Evolutionary conservation across 192 early-diverging fungal genomes (phyloP), one percentile per base, ranked within the genome.

Genomic region (Entomortierella parvispora): DNA sequence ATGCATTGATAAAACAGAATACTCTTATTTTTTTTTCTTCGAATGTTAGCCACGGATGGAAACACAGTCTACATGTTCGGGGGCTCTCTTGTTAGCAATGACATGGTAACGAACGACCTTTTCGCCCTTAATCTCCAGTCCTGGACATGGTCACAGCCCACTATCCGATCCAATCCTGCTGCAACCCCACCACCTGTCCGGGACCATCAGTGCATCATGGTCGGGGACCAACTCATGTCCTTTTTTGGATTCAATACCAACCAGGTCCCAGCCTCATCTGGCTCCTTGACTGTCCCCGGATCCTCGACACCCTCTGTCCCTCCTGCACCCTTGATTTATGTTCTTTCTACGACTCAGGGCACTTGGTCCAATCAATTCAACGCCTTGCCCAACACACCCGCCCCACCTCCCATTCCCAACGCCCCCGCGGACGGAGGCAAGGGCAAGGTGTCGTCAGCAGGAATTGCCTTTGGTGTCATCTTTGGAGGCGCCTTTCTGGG

Each of bases 61-160:
- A 66, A 64, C 44, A 66, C 63, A 10, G 46, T 65, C 14, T 61
- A 43, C 34, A 75, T 75, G 71, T 75, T 66, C 62, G 71, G 71
- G 46, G 71, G 71, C 15, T 40, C 71, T 15, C 42, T 75, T 9
- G 58, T 43, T 6, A 12, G 31, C 3, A 55, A 18, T 25, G 64
- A 75, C 43, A 65, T 32, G 25, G 2, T 49, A 42, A 66, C 64
- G 15, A 75, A 66, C 58, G 64, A 61, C 34, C 46, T 75, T 11
- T 75, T 28, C 56, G 50, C 57, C 18, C 49, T 75, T 8, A 50
- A 75, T 10, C 17, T 61, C 7, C 22, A 34, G 46, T 66, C 71
- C 10, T 75, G 71, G 71, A 49, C 44, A 54, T 75, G 71, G 71
- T 51, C 28, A 25, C 33, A 50, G 25, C 63, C 56, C 5, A 14